Base-by-base conservation (phyloP, 192 early-diverging fungal genomes). In the Allomyces arbusculus region DNA sequence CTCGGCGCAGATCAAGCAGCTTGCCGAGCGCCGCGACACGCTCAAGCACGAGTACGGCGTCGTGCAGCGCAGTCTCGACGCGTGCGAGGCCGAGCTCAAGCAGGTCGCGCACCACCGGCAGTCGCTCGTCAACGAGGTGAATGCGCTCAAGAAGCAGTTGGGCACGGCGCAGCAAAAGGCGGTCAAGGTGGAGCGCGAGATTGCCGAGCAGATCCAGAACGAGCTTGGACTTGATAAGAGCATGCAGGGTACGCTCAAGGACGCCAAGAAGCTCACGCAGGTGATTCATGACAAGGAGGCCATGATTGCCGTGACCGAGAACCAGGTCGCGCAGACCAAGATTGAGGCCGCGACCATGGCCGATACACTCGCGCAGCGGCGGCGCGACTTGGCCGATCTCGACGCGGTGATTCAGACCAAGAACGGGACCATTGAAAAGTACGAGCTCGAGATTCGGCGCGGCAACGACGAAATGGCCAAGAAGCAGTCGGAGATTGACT, bases 401-500 rank as follows among this genome's bases (percentile, higher is more conserved):
- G 80, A 83, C 61, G 64, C 62, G 43, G 78, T 81, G 43, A 65
- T 84, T 62, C 63, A 44, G 7, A 70, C 71, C 22, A 77, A 79
- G 66, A 84, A 83, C 62, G 69, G 66, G 25, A 66, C 78, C 66
- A 74, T 84, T 44, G 82, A 81, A 65, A 83, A 83, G 71, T 84
- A 84, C 63, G 82, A 84, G 71, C 24, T 73, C 50, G 82, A 84
- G 72, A 83, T 84, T 45, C 66, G 79, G 23, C 25, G 79, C 44
- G 28, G 77, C 24, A 84, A 84, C 64, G 81, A 82, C 66, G 77
- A 79, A 69, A 65, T 84, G 61, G 76, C 74, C 22, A 84, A 84
- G 63, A 81, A 79, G 70, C 78, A 80, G 63, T 69, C 70, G 7
- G 82, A 84, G 66, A 78, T 84, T 70, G 82, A 84, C 73, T 24